These are phyloP conservation scores for Apium graveolens DNA, from an alignment of 129 eudicot species.

Conservation along the genomic window DNA sequence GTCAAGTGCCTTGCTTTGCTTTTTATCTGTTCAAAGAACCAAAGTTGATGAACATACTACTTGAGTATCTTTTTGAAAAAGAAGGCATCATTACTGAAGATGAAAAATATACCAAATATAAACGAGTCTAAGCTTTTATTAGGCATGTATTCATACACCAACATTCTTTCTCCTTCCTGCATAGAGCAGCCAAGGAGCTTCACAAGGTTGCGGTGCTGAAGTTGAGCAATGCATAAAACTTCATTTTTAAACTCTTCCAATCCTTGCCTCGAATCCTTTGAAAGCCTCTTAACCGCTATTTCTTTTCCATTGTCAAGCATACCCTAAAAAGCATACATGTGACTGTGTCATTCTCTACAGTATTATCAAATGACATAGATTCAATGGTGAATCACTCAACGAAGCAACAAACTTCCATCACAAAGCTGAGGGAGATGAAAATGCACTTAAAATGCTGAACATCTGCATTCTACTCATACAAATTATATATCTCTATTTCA, in stretches of 20 bases:
- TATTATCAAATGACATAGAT: neutral
- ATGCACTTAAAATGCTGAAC: no score
- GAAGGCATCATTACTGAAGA: neutral
- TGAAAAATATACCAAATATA: conserved; percentile 11
- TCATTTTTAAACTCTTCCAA: conserved; percentile 23
- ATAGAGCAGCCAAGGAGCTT: conserved; percentile 18
- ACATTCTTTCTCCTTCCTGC: conserved; percentile 14
- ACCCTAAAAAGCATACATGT: neutral
- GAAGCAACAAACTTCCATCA: neutral
- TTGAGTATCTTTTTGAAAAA: neutral
- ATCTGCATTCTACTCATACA: neutral
- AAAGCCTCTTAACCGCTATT: conserved; percentile 28
- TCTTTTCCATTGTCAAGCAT: conserved; percentile 11
- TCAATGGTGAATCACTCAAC: neutral
- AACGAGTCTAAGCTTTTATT: conserved; percentile 25
- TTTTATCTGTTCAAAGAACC: neutral
- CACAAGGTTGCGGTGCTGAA: conserved; percentile 26
- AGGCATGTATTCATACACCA: conserved; percentile 23
- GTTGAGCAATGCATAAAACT: conserved; percentile 16
- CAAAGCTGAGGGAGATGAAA: neutral
- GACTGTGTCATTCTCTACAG: neutral
- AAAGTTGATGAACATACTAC: neutral
- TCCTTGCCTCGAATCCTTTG: conserved; percentile 23
- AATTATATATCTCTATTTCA: neutral
- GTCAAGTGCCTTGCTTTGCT: neutral